These are phyloP conservation scores for Neoboletus magnificus DNA, from an alignment of 768 basidiomycete species.

Conservation along the genomic window DNA sequence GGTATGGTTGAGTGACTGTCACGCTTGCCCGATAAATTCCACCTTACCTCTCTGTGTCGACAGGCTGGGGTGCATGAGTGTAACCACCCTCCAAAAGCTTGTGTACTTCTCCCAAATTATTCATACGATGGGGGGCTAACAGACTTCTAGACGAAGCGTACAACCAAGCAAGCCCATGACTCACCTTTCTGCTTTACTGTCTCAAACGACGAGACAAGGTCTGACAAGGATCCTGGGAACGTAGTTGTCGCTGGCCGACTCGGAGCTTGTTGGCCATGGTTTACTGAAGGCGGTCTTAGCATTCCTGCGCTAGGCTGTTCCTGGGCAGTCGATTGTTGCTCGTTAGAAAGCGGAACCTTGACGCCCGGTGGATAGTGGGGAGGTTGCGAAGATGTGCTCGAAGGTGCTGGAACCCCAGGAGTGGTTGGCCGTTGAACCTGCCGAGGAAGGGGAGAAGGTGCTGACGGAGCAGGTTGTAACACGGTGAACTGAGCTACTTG, in stretches of 20 bases:
- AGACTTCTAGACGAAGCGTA: slow-evolving; percentile 1
- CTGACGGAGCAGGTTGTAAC: slow-evolving; percentile 35
- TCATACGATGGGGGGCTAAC: slow-evolving; percentile 74
- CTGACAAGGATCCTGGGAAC: slow-evolving; percentile 84
- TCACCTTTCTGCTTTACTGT: slow-evolving; percentile 94
- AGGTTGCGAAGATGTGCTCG: slow-evolving; percentile 25
- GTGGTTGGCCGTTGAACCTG: slow-evolving; percentile 43
- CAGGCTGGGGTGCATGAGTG: slow-evolving; percentile 82
- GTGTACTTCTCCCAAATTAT: slow-evolving; percentile 86
- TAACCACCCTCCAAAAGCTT: slow-evolving; percentile 93
- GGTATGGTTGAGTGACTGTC: slow-evolving; percentile 10
- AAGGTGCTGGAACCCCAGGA: slow-evolving; percentile 16
- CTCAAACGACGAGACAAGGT: slow-evolving; percentile 93
- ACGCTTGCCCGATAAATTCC: slow-evolving; percentile 9
- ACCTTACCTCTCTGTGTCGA: slow-evolving; percentile 93
- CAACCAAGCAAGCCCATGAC: slow-evolving; percentile 12
- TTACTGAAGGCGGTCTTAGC: slow-evolving; percentile 53
- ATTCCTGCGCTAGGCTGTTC: slow-evolving; percentile 39
- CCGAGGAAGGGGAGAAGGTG: slow-evolving; percentile 49
- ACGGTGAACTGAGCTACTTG: slow-evolving; percentile 23
- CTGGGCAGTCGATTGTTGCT: slow-evolving; percentile 35
- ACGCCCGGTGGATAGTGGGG: slow-evolving; percentile 71
- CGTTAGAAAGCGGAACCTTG: slow-evolving; percentile 45
- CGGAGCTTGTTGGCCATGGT: slow-evolving; percentile 42
- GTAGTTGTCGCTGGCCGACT: slow-evolving; percentile 44